Evolutionary conservation across 2,329 filamentous ascomycete species (phyloP), one percentile per base, ranked within the genome.

Genomic region (Arthrobotrys sphaeroides): DNA sequence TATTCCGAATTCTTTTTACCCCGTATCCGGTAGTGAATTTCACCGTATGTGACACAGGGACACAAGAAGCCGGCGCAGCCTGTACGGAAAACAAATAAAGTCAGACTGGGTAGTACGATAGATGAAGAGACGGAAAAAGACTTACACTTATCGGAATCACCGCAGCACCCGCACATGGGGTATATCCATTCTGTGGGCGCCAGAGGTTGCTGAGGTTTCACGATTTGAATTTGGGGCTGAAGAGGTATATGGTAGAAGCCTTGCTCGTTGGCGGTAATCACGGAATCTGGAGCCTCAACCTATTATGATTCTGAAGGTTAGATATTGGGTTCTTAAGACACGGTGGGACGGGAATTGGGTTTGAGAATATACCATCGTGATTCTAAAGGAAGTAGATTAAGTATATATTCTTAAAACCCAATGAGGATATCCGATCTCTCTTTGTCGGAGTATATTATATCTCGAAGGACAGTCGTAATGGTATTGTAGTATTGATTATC

Each of bases 71-170:
- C 62, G 10, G 72, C 38, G 42, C 73, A 76, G 24, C 62, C 61
- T 64, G 31, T n/a, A n/a, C n/a, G n/a, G n/a, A 24, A 31, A 20
- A 2, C 3, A 5, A n/a, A 13, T 22, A 5, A n/a, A n/a, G 18
- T 43, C 16, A 43, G 40, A 22, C n/a, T n/a, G 6, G 6, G 20
- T 43, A 1, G 16, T 20, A 6, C 18, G n/a, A 55, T 18, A 24
- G 5, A 31, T 40, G 16, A 22, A 20, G 1, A 3, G 42, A 10
- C 6, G 5, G 26, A 6, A 13, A 12, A 10, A 20, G 9, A 57
- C 77, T 65, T 62, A 78, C 77, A 78, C 31, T 66, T 64, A 22
- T 74, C 77, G 6, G 43, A 75, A 49, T 78, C 57, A 4, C 38
- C 55, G 53, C 77, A 77, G 22, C 77, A 78, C n/a, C 70, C 45